A percentile compares a stretch with the other conserved stretches of the same genome.
These are phyloP conservation scores for Aegilops longissima DNA, from an alignment of 176 grass and related monocot genomes.

Conservation along the genomic window DNA sequence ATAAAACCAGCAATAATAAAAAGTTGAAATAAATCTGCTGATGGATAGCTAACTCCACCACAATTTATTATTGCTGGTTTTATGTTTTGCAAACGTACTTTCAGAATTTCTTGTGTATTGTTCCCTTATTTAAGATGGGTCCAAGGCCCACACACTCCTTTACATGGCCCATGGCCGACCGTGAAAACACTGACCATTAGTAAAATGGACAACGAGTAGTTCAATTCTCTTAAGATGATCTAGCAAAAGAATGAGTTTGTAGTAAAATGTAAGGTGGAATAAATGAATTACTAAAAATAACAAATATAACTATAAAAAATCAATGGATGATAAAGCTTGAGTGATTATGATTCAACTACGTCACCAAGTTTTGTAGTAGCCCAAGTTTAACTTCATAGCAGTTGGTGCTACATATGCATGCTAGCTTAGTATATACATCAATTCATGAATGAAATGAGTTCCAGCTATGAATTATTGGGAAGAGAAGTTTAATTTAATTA, in stretches of 20 bases:
- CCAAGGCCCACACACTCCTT: no score
- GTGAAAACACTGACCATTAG: no score
- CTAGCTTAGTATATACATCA: not conserved
- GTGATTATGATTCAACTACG: not conserved
- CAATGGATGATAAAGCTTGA: not conserved
- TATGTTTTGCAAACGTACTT: no score
- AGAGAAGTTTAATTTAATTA: no score
- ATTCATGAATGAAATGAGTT: not conserved
- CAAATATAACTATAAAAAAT: not conserved
- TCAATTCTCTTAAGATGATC: not conserved
- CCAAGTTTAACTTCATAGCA: not conserved
- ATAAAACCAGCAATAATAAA: no score
- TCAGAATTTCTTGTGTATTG: no score
- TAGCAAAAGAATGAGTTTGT: not conserved
- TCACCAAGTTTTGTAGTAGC: not conserved
- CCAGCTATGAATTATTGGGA: no score
- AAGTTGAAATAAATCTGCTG: no score
- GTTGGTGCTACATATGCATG: not conserved
- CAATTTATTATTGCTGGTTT: no score
- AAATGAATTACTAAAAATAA: not conserved
- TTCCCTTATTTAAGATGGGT: no score
- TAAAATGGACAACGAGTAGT: not conserved
- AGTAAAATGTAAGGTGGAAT: not conserved
- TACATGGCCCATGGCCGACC: no score
- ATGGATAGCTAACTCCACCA: no score